These are phyloP conservation scores for Fusarium hostae DNA, from an alignment of 2,329 filamentous ascomycete species.

Conservation along the genomic window DNA sequence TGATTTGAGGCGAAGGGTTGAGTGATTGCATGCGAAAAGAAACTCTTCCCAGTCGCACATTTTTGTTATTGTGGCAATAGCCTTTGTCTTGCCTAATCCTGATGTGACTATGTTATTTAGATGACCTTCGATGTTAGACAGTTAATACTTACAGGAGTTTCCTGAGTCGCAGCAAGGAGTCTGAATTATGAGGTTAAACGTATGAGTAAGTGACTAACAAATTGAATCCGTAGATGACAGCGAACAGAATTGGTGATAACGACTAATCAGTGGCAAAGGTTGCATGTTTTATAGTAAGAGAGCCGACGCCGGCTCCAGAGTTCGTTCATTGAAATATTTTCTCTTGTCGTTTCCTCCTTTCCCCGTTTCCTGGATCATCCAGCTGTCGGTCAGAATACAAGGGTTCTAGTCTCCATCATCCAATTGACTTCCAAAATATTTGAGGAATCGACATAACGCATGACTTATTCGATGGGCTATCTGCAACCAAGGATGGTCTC, in stretches of 20 bases:
- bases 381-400: constrained; percentile 3
- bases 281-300: constrained; percentile 21
- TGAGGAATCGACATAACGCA: constrained; percentile 7
- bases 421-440: constrained; percentile 16
- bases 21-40: constrained; percentile 73
- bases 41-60: constrained; percentile 82
- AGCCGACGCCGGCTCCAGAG: background rate
- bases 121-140: background rate
- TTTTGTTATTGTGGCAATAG: constrained; percentile 24
- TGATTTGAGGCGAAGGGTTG: constrained; percentile 67
- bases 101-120: background rate
- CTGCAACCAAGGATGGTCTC: constrained; percentile 7
- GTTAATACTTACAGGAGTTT: constrained; percentile 2
- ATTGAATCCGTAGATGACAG: background rate
- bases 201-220: background rate
- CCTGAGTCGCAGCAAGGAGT: background rate
- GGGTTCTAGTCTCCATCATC: background rate
- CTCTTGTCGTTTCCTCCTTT: background rate
- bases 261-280: background rate
- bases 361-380: background rate
- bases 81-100: background rate
- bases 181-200: background rate
- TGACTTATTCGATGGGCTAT: constrained; percentile 11
- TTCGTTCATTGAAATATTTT: background rate
- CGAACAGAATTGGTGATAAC: background rate